A percentile compares a stretch with the other conserved stretches of the same genome.
phyloP scores from a whole-genome alignment of 192 early-diverging fungal genomes.

The Blastocladiella britannica region DNA sequence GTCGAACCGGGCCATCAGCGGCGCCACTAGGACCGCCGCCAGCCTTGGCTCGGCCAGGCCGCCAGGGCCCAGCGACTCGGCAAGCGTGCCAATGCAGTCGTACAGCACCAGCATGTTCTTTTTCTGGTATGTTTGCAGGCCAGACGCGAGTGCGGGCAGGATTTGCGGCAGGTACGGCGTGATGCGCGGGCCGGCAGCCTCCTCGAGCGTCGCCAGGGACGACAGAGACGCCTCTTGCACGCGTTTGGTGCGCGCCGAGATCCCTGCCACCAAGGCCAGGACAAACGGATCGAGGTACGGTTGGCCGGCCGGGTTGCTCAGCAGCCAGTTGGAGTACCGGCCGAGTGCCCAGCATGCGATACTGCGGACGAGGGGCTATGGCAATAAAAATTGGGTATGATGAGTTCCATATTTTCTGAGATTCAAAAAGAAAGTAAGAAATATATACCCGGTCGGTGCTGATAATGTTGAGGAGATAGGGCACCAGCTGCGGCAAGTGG shows the following conservation, averaged over 20 bases:
- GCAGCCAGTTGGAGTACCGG: conserved; percentile 71
- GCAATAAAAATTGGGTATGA: not conserved
- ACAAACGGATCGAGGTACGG: conserved; percentile 73
- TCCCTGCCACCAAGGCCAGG: conserved; percentile 46
- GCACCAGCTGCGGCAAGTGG: conserved; percentile 69
- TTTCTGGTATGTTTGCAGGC: conserved; percentile 81
- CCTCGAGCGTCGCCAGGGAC: conserved; percentile 87
- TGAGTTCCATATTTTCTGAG: not conserved
- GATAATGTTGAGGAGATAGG: conserved; percentile 60
- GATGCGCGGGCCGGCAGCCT: conserved; percentile 61
- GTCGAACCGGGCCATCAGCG: conserved; percentile 71
- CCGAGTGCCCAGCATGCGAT: conserved; percentile 98
- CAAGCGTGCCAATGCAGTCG: conserved; percentile 93
- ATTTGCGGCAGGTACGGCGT: conserved; percentile 77
- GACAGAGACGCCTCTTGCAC: conserved; percentile 96
- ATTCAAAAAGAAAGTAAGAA: not conserved
- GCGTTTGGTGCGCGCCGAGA: conserved; percentile 90
- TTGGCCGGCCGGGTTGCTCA: conserved; percentile 27
- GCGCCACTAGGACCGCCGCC: conserved; percentile 68
- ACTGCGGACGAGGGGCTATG: conserved; percentile 64
- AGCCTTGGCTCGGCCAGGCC: conserved; percentile 62
- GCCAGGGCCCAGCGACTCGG: conserved; percentile 67
- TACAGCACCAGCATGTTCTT: conserved; percentile 92
- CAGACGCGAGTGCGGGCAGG: conserved; percentile 52
- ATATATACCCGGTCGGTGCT: conserved; percentile 25